These are phyloP conservation scores for Tylopilus subfusipes DNA, from an alignment of 768 basidiomycete species.

Conservation along the genomic window DNA sequence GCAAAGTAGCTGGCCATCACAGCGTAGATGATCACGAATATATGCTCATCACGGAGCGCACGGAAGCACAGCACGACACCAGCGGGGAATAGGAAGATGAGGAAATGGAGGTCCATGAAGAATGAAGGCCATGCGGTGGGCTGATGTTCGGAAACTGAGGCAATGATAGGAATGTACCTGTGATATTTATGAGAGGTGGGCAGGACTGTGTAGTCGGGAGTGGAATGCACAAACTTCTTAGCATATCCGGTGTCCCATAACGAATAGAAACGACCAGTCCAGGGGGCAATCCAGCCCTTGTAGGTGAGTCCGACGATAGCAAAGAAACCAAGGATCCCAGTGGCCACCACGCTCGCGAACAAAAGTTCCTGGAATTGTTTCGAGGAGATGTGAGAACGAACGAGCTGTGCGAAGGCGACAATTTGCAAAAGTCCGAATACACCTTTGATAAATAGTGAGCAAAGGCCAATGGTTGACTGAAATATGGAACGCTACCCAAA, in stretches of 20 bases:
- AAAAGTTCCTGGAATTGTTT: slow-evolving; percentile 89
- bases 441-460: slow-evolving; percentile 42
- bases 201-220: neutral
- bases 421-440: slow-evolving; percentile 97
- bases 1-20: slow-evolving; percentile 97
- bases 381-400: slow-evolving; percentile 83
- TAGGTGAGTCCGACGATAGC: slow-evolving; percentile 82
- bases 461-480: neutral
- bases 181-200: neutral
- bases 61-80: slow-evolving; percentile 94
- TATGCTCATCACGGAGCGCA: slow-evolving; percentile 90
- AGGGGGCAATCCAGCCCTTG: slow-evolving; percentile 94
- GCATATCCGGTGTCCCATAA: slow-evolving; percentile 99
- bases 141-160: slow-evolving; percentile 98
- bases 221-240: slow-evolving; percentile 65
- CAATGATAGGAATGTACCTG: slow-evolving; percentile 95
- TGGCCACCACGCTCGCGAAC: slow-evolving; percentile 60
- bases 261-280: slow-evolving; percentile 99
- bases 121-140: slow-evolving; percentile 99
- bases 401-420: slow-evolving; percentile 87
- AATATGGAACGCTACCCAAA: slow-evolving; percentile 53
- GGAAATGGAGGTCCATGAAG: slow-evolving; percentile 98
- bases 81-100: slow-evolving; percentile 97
- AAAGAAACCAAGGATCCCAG: slow-evolving; percentile 66
- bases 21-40: slow-evolving; percentile 98